These are phyloP conservation scores for Asterophora parasitica DNA, from an alignment of 768 basidiomycete genomes.

Conservation along the genomic window DNA sequence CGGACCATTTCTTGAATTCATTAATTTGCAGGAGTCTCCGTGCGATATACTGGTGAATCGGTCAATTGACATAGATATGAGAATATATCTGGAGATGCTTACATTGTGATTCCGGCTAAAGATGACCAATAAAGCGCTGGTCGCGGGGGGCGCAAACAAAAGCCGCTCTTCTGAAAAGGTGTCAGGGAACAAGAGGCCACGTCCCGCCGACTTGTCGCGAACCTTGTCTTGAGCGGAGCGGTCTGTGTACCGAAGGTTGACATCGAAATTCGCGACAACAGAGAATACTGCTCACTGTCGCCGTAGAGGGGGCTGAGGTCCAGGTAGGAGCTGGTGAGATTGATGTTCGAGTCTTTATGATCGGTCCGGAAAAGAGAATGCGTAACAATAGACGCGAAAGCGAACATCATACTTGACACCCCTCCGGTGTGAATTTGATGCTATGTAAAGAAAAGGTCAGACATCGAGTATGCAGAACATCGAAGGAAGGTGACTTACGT, in stretches of 20 bases:
- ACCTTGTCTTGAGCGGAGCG: slow-evolving; percentile 35
- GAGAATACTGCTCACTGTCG: slow-evolving; percentile 26
- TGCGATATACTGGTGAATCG: slow-evolving; percentile 43
- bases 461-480: no score
- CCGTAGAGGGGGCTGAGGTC: slow-evolving; percentile 56
- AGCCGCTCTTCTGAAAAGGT: slow-evolving; percentile 50
- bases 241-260: slow-evolving; percentile 16
- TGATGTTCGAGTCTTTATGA: slow-evolving; percentile 36
- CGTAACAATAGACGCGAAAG: slow-evolving; percentile 60
- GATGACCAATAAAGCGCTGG: slow-evolving; percentile 47
- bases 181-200: slow-evolving; percentile 49
- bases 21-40: slow-evolving; percentile 48
- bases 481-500: no score
- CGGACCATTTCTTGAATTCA: slow-evolving; percentile 42
- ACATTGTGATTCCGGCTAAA: slow-evolving; percentile 60
- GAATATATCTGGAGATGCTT: no score
- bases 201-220: slow-evolving; percentile 40
- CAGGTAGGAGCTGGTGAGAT: slow-evolving; percentile 51
- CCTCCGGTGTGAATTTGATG: slow-evolving; percentile 51
- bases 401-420: slow-evolving; percentile 56
- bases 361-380: slow-evolving; percentile 55
- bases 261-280: no score
- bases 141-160: slow-evolving; percentile 48
- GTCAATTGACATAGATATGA: no score
- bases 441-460: not conserved